Evolutionary conservation across 208 protist species (phyloP), one percentile per base, ranked within the genome.

Genomic region (Vickermania spadyakhi): DNA sequence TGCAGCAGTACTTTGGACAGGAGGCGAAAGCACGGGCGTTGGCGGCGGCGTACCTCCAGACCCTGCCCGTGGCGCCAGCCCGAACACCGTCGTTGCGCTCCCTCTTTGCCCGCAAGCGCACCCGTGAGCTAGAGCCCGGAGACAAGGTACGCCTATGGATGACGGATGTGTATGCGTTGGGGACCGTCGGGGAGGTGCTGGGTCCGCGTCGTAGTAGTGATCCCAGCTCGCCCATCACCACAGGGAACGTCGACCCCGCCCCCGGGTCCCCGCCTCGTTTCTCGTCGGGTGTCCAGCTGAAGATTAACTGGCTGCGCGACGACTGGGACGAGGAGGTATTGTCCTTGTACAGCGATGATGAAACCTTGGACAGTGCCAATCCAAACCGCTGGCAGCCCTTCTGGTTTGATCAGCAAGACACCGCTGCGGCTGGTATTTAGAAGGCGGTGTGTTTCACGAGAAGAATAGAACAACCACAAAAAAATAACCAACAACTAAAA

Each of bases 91-190:
- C 36, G 3, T 55, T 51, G 18, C 57, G 36, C 4, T 81, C 80
- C 36, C 22, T 52, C 26, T 92, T 85, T 56, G 30, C 58, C 0
- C 73, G 60, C 25, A 56, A 81, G n/a, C 64, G 70, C 2, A 65
- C 68, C 2, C 52, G 63, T 13, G 62, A 64, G 21, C 31, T 90
- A 22, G 42, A 50, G 4, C 60, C 70, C 2, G 86, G 83, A 41
- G 64, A 81, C 56, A 93, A 93, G 64, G 78, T 93, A 56, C 82
- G 86, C 21, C 63, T 93, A 42, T 93, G 86, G 83, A 93, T 93
- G 86, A 87, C 78, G 14, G 66, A 93, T 53, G 69, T 93, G 23
- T 93, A 93, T 67, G 86, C 86, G 0, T 54, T 93, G 3, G 86
- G 70, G 26, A 84, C 72, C 0, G 71, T 89, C 45, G 59, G 72